Percentiles rank a stretch among this genome's conserved stretches.
Conservation (phyloP, 208 protist genomes). For the Lotmaria passim region DNA sequence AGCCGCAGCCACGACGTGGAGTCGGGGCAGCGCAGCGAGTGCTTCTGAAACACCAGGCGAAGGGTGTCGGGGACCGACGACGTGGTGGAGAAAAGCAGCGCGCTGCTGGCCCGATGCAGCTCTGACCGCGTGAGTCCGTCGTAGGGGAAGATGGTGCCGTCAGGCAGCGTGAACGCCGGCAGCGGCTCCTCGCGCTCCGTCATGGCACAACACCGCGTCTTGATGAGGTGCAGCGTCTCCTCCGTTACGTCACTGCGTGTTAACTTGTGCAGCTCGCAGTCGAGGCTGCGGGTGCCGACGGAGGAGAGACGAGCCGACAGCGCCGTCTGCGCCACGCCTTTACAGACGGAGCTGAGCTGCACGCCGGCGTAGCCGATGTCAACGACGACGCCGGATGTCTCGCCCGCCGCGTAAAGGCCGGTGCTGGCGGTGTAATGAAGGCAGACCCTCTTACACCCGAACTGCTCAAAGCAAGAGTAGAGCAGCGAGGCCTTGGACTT, state of each 20-base stretch:
- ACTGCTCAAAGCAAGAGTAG: slow-evolving; percentile 63
- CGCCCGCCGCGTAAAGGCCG: slow-evolving; percentile 67
- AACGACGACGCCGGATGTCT: slow-evolving; percentile 67
- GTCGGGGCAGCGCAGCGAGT: slow-evolving; percentile 23
- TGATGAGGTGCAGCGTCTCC: slow-evolving; percentile 22
- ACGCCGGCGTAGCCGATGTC: slow-evolving; percentile 77
- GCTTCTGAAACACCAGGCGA: slow-evolving; percentile 35
- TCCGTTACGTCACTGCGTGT: slow-evolving; percentile 20
- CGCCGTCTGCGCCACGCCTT: slow-evolving; percentile 38
- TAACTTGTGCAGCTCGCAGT: slow-evolving; percentile 38
- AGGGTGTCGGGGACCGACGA: slow-evolving; percentile 40
- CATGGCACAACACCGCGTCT: slow-evolving; percentile 27
- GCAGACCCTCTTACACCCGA: slow-evolving; percentile 57
- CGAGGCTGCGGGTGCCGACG: slow-evolving; percentile 49
- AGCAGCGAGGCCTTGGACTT: slow-evolving; percentile 62
- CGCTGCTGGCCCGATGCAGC: slow-evolving; percentile 19
- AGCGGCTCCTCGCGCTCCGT: slow-evolving; percentile 15
- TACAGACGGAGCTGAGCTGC: slow-evolving; percentile 57
- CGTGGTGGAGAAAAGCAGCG: slow-evolving; percentile 35
- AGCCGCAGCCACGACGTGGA: slow-evolving; percentile 48
- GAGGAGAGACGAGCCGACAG: slow-evolving; percentile 30
- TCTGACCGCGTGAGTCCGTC: slow-evolving; percentile 10
- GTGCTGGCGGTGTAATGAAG: slow-evolving; percentile 56
- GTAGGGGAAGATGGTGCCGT: slow-evolving; percentile 34
- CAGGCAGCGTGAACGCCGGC: slow-evolving; percentile 52